These are phyloP conservation scores for Psilocybe azurescens DNA, from an alignment of 768 basidiomycete genomes.

Conservation along the genomic window DNA sequence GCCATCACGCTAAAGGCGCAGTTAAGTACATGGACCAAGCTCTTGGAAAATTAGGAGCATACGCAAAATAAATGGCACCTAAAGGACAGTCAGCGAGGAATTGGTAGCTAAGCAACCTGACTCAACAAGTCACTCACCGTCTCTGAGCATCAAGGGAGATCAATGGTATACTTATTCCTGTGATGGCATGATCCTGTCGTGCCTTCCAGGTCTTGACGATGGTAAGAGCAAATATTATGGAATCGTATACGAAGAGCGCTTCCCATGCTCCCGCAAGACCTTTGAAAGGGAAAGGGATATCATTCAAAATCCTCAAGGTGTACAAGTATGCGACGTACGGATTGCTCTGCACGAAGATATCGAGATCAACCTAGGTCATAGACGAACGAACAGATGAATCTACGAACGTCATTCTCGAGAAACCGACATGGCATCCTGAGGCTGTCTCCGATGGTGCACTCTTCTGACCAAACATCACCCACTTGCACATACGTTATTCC, in stretches of 20 bases:
- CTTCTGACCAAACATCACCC: constrained; percentile 47
- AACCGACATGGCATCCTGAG: constrained; percentile 41
- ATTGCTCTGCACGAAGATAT: constrained; percentile 17
- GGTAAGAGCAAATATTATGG: constrained; percentile 51
- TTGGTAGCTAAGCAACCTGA: no score
- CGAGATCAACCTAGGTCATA: not conserved
- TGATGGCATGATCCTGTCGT: constrained; percentile 31
- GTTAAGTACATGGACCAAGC: not conserved
- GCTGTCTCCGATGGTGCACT: constrained; percentile 24
- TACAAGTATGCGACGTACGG: constrained; percentile 15
- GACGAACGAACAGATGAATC: not conserved
- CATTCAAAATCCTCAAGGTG: not conserved
- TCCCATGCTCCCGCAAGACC: constrained; percentile 52
- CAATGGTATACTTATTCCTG: constrained; percentile 36
- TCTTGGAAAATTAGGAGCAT: constrained; percentile 24
- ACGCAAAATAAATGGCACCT: constrained; percentile 66
- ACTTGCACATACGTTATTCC: constrained; percentile 35
- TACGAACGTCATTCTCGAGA: constrained; percentile 35
- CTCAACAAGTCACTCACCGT: constrained; percentile 42
- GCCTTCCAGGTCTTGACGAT: constrained; percentile 49
- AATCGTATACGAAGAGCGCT: constrained; percentile 54
- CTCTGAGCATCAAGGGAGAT: constrained; percentile 51
- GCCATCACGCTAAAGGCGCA: constrained; percentile 50
- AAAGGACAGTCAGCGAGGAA: not conserved
- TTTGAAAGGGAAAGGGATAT: constrained; percentile 10